Evolutionary conservation across 371 early-diverging fungal genomes (phyloP), one percentile per base, ranked within the genome.

Genomic region (Lichtheimia hyalospora): DNA sequence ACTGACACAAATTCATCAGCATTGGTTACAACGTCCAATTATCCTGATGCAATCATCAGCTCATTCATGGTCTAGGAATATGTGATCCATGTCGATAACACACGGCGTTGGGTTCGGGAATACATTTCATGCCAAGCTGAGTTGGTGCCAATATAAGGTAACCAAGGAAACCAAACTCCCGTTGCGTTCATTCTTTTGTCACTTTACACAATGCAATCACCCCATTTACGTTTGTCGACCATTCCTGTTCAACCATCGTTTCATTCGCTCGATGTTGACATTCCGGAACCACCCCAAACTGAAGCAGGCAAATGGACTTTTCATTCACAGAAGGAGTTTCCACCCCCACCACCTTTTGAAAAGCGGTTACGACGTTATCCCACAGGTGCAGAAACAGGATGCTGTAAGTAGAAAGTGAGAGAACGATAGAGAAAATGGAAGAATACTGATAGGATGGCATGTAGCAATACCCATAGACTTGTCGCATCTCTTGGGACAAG

Each of bases 291-390:
- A 21, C 78, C 81, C 21, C 67, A 68, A 49, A 75, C 77, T 7
- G 81, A 81, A 66, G 77, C 75, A 15, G 81, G 81, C 27, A 66
- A 68, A 57, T 81, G 78, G 77, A 75, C 78, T 10, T 81, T 81
- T 52, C 78, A 77, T 57, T 74, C 81, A 0, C 74, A 74, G 62
- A 60, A 43, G 21, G 78, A 81, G 39, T 73, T 81, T 49, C 78
- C 81, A 41, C 61, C 81, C 20, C 81, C 81, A 18, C 77, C 77
- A 14, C 65, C 69, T 0, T 81, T 81, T 57, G 81, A 77, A 46
- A 75, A 77, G 52, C 68, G 62, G 44, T 44, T 81, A 46, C 65
- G 62, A 52, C 53, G 81, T 44, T 81, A 81, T 52, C 77, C 75
- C 16, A 72, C 72, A 21, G 81, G 81, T 15, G 74, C 74, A 23